Conservation (phyloP, 2,329 filamentous ascomycete species). For the Fusarium begoniae region DNA sequence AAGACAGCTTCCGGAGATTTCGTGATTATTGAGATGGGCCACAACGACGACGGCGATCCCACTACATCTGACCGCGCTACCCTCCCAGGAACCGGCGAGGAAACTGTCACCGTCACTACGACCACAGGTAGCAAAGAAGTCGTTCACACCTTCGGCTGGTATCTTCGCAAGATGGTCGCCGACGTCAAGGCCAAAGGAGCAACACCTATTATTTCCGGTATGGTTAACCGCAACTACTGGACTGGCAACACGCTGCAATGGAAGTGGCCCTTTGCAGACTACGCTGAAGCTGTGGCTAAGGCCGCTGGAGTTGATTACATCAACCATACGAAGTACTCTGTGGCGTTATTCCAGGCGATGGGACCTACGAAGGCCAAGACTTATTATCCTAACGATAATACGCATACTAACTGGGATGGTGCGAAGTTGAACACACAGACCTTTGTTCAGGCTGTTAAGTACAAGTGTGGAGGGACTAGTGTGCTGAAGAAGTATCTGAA, state of each 20-base stretch:
- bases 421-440: background rate
- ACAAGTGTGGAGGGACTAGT: background rate
- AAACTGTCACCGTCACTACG: background rate
- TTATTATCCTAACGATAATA: background rate
- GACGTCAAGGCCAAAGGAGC: background rate
- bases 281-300: background rate
- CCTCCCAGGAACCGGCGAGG: background rate
- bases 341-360: background rate
- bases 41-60: background rate
- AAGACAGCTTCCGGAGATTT: background rate
- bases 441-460: background rate
- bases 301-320: background rate
- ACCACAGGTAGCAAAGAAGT: background rate
- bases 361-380: fast-evolving
- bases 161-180: background rate
- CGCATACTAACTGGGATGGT: background rate
- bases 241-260: background rate
- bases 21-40: background rate
- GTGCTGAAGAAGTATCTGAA: background rate
- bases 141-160: background rate
- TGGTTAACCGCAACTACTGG: background rate
- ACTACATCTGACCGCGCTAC: background rate
- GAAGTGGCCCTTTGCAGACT: fast-evolving
- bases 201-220: background rate
- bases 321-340: background rate